Evolutionary conservation across 257 asterid genomes (phyloP).

Genomic region (Nicotiana knightiana): DNA sequence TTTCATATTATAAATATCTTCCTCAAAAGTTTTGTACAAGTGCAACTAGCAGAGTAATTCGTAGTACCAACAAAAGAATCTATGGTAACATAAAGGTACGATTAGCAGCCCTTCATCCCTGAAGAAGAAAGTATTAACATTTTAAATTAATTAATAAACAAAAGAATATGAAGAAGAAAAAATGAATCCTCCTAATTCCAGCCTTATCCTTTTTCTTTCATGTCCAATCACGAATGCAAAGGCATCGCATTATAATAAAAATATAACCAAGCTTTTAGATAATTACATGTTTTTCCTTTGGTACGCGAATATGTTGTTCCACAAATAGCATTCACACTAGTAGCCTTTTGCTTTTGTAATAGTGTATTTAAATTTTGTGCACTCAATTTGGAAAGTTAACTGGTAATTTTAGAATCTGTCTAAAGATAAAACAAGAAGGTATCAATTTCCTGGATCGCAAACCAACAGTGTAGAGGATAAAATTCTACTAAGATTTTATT

Average conservation of each 20-base stretch:
- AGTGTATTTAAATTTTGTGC: background rate
- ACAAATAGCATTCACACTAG: background rate
- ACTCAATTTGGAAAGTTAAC: conserved; percentile 2
- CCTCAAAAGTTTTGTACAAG: too few relatives aligned
- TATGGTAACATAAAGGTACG: background rate
- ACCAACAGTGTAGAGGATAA: background rate
- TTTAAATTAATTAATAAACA: background rate
- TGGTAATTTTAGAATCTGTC: background rate
- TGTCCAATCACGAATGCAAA: background rate
- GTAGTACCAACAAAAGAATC: background rate
- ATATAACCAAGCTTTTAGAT: background rate
- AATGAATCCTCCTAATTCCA: background rate
- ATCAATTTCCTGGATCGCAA: conserved; percentile 3
- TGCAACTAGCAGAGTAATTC: background rate
- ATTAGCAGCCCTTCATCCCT: background rate
- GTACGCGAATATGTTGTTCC: background rate
- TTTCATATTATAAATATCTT: background rate
- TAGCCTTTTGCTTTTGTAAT: background rate
- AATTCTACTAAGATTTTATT: background rate
- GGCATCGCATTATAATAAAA: background rate
- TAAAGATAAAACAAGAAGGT: conserved; percentile 3
- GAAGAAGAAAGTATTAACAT: background rate
- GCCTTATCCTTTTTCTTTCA: background rate
- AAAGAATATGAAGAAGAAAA: background rate
- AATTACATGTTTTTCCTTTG: background rate